Evolutionary conservation across 2,329 filamentous ascomycete species (phyloP).

Genomic region (Fusarium vanettenii): DNA sequence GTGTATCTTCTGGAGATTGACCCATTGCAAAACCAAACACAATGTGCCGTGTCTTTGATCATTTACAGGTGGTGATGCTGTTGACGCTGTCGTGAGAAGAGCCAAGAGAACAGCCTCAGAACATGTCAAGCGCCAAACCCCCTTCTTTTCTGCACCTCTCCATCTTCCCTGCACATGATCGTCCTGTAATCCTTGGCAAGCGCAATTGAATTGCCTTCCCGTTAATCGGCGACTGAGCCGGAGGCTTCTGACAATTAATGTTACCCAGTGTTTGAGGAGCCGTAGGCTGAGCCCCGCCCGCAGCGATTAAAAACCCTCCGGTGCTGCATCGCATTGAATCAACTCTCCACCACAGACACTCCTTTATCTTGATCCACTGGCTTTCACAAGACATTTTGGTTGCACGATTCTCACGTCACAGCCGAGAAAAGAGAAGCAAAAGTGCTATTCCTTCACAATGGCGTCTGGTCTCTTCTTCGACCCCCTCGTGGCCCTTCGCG

Average conservation of each 20-base stretch:
- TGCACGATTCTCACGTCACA: neutral
- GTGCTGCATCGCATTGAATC: neutral
- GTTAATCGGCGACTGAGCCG: neutral
- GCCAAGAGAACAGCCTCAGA: neutral
- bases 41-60: neutral
- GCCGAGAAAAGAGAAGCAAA: neutral
- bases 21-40: neutral
- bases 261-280: neutral
- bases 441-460: neutral
- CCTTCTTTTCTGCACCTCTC: neutral
- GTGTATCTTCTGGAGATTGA: neutral
- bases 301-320: neutral
- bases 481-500: neutral
- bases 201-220: neutral
- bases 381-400: neutral
- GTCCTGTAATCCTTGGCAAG: neutral
- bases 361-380: neutral
- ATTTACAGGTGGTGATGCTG: neutral
- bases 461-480: neutral
- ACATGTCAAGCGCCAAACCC: neutral
- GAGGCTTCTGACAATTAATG: neutral
- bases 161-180: neutral
- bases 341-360: neutral
- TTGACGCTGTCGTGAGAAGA: neutral
- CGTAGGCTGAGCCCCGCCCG: neutral